Evolutionary conservation across 441 rosid species (phyloP), one percentile per base, ranked within the genome.

Genomic region (Pelargonium fulgidum): DNA sequence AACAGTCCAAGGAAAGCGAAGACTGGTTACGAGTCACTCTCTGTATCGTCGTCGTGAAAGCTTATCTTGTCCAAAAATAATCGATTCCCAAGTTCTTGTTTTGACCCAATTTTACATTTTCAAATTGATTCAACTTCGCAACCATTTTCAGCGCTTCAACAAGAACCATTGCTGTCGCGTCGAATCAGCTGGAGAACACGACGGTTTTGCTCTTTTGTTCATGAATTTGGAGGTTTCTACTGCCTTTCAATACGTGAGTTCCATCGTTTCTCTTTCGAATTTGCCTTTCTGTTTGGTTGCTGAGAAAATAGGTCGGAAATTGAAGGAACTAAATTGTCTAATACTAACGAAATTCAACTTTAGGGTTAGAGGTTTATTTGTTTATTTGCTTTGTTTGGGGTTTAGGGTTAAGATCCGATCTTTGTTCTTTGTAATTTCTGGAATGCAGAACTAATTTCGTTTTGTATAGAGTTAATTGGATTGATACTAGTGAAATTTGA

Each of bases 191-290:
- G 50, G 50, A 45, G 50, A 45, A 12, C 4, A 10, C 11, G 50
- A 45, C 0, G 50, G 50, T 45, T 12, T 45, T 12, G 50, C 13
- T 45, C 12, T 0, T 1, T 1, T 7, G 13, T 10, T 73, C 50
- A 81, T 85, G 88, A 75, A 73, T 75, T 68, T 76, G 29, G 77
- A 52, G 66, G 68, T 75, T 66, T 39, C 70, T 54, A 67, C 17
- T 64, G 71, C 50, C 61, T 9, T 65, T 73, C 61, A 64, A 81
- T 80, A 73, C 48, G 89, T 86, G 74, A 85, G 88, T 78, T 70
- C 11, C 26, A 24, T 24, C 26, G 26, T 24, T 24, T 7, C 14
- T 4, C 33, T 13, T 42, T 56, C 3, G 41, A 16, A 39, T 3
- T 59, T 13, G 8, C 66, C 36, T 11, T 6, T 62, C 64, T 66